These are phyloP conservation scores for Phytophthora aleatoria DNA, from an alignment of 352 stramenopile genomes.

Conservation along the genomic window DNA sequence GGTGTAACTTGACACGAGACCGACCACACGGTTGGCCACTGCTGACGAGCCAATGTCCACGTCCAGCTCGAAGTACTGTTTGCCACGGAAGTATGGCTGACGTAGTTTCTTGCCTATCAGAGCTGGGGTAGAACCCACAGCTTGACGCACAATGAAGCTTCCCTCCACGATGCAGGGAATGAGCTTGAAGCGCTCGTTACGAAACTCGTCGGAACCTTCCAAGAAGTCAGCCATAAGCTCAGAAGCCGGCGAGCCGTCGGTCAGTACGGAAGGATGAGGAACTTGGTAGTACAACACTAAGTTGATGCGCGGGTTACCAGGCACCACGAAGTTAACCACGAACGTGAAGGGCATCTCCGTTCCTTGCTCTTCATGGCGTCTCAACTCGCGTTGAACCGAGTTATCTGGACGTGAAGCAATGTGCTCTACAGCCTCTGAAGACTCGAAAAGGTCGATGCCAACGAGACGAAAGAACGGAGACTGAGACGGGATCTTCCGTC, in stretches of 20 bases:
- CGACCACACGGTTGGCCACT: conserved; percentile 77
- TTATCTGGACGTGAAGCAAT: conserved; percentile 67
- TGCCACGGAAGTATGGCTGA: conserved; percentile 61
- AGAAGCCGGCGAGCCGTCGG: conserved; percentile 60
- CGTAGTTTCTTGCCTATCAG: conserved; percentile 82
- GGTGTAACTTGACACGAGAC: conserved; percentile 69
- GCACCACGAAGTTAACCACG: conserved; percentile 80
- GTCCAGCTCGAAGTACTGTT: conserved; percentile 81
- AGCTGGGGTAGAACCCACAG: conserved; percentile 70
- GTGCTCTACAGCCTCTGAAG: conserved; percentile 56
- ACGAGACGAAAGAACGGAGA: conserved; percentile 70
- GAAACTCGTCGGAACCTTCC: conserved; percentile 75
- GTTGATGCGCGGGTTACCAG: conserved; percentile 62
- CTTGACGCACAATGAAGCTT: conserved; percentile 81
- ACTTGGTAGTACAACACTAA: conserved; percentile 78
- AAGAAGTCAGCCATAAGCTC: conserved; percentile 81
- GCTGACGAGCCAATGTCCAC: conserved; percentile 76
- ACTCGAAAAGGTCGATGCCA: conserved; percentile 69
- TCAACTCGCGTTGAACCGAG: conserved; percentile 62
- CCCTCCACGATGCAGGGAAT: conserved; percentile 84
- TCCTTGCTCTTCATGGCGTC: conserved; percentile 56
- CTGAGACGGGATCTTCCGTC: conserved; percentile 75
- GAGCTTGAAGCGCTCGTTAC: conserved; percentile 83
- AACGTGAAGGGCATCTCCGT: conserved; percentile 82
- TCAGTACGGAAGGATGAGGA: conserved; percentile 52